These are phyloP conservation scores for Trichoderma asperelloides DNA, from an alignment of 495 filamentous ascomycete species.

Conservation along the genomic window DNA sequence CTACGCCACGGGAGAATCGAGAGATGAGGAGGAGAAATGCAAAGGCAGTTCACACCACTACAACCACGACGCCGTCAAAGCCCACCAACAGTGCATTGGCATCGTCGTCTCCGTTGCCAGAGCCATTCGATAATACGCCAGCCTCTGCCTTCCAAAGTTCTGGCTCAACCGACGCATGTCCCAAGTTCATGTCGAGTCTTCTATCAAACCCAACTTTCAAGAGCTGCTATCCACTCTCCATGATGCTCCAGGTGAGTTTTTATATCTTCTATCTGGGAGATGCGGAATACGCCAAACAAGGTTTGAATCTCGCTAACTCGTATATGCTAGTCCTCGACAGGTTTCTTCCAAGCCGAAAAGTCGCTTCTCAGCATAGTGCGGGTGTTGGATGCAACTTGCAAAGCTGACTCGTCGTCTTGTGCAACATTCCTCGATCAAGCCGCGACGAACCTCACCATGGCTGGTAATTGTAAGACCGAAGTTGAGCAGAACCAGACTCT, in stretches of 20 bases:
- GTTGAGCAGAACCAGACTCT: slow-evolving; percentile 54
- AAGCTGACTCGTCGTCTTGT: slow-evolving; percentile 51
- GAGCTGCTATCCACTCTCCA: slow-evolving; percentile 62
- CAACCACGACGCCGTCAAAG: not conserved
- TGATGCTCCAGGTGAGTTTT: slow-evolving; percentile 55
- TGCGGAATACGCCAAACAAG: not conserved
- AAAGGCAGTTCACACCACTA: not conserved
- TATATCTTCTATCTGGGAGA: not conserved
- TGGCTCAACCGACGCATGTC: slow-evolving; percentile 39
- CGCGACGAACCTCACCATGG: slow-evolving; percentile 46
- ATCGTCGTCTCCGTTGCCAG: slow-evolving; percentile 42
- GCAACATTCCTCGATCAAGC: slow-evolving; percentile 46
- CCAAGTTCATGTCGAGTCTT: slow-evolving; percentile 59
- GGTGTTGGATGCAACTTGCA: slow-evolving; percentile 64
- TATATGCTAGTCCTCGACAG: slow-evolving; percentile 32
- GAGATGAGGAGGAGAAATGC: not conserved
- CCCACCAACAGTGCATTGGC: not conserved
- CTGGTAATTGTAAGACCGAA: slow-evolving; percentile 62
- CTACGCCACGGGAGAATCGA: not conserved
- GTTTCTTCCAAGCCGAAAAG: slow-evolving; percentile 66
- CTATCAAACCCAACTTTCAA: slow-evolving; percentile 53
- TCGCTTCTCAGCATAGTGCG: slow-evolving; percentile 57
- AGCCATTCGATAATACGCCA: slow-evolving; percentile 62
- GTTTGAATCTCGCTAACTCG: slow-evolving; percentile 21
- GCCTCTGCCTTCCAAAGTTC: slow-evolving; percentile 55